phyloP scores from a whole-genome alignment of 73 alveolate species.

The Paramecium sonneborni region DNA sequence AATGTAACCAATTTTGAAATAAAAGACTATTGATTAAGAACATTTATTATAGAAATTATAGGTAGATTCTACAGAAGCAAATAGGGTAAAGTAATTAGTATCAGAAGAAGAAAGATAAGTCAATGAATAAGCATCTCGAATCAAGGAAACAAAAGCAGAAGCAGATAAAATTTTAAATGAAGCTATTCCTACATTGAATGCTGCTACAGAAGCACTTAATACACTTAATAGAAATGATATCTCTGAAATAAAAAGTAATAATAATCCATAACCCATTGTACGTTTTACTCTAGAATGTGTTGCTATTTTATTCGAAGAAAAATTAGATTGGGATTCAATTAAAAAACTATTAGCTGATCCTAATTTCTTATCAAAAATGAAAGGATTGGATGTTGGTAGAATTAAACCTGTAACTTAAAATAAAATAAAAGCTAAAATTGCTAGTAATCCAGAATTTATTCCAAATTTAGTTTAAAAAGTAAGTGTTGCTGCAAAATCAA shows the following conservation, averaged over 20 bases:
- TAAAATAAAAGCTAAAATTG: slow-evolving; percentile 70
- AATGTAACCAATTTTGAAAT: slow-evolving; percentile 77
- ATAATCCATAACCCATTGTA: slow-evolving; percentile 89
- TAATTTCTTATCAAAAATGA: slow-evolving; percentile 73
- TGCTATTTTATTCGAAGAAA: slow-evolving; percentile 77
- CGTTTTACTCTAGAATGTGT: slow-evolving; percentile 80
- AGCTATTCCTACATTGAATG: slow-evolving; percentile 87
- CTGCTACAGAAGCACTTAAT: slow-evolving; percentile 92
- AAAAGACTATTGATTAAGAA: slow-evolving; percentile 79
- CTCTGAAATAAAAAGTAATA: slow-evolving; percentile 84
- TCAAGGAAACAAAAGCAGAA: slow-evolving; percentile 85
- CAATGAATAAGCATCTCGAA: slow-evolving; percentile 77
- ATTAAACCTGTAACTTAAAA: slow-evolving; percentile 63
- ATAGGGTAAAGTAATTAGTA: slow-evolving; percentile 76
- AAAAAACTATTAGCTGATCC: slow-evolving; percentile 71
- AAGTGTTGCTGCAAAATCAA: slow-evolving; percentile 78
- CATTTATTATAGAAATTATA: slow-evolving; percentile 66
- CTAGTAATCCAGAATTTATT: slow-evolving; percentile 71
- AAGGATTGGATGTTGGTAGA: slow-evolving; percentile 70
- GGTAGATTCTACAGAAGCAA: slow-evolving; percentile 78
- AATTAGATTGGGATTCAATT: slow-evolving; percentile 82
- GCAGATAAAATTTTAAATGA: slow-evolving; percentile 85
- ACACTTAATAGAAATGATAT: slow-evolving; percentile 87
- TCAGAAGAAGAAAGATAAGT: slow-evolving; percentile 79
- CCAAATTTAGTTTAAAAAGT: slow-evolving; percentile 77